Evolutionary conservation across 352 stramenopile species (phyloP).

Genomic region (Phytopythium sindhum): DNA sequence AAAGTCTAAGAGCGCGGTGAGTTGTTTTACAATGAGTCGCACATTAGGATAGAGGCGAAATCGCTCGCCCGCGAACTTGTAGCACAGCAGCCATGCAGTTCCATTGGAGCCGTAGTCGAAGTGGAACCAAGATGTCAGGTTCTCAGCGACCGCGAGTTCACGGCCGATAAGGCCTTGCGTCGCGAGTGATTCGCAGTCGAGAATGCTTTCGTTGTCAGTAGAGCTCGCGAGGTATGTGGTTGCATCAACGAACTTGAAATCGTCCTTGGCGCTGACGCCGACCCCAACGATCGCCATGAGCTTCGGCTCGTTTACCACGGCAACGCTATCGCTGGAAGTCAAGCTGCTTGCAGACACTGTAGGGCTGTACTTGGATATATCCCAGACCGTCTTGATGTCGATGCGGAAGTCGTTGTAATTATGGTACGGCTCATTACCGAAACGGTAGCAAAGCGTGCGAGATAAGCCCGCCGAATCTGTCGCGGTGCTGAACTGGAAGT

Average conservation of each 20-base stretch:
- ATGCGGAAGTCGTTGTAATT: slow-evolving; percentile 52
- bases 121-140: slow-evolving; percentile 43
- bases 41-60: slow-evolving; percentile 45
- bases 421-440: slow-evolving; percentile 48
- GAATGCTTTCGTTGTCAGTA: slow-evolving; percentile 10
- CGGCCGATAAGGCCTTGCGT: slow-evolving; percentile 31
- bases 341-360: slow-evolving; percentile 13
- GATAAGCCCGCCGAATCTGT: slow-evolving; percentile 26
- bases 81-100: slow-evolving; percentile 49
- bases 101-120: slow-evolving; percentile 54
- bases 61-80: slow-evolving; percentile 57
- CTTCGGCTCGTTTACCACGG: slow-evolving; percentile 60
- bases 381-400: slow-evolving; percentile 66
- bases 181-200: slow-evolving; percentile 33
- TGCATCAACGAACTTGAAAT: slow-evolving; percentile 48
- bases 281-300: slow-evolving; percentile 48
- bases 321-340: slow-evolving; percentile 27
- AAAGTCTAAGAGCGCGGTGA: slow-evolving; percentile 42
- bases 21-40: slow-evolving; percentile 43
- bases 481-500: slow-evolving; percentile 40
- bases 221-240: background rate
- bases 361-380: background rate
- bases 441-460: slow-evolving; percentile 59
- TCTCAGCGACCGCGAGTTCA: slow-evolving; percentile 32
- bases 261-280: slow-evolving; percentile 44